Conservation (phyloP, 2,329 filamentous ascomycete genomes). For the Diaporthe eres region DNA sequence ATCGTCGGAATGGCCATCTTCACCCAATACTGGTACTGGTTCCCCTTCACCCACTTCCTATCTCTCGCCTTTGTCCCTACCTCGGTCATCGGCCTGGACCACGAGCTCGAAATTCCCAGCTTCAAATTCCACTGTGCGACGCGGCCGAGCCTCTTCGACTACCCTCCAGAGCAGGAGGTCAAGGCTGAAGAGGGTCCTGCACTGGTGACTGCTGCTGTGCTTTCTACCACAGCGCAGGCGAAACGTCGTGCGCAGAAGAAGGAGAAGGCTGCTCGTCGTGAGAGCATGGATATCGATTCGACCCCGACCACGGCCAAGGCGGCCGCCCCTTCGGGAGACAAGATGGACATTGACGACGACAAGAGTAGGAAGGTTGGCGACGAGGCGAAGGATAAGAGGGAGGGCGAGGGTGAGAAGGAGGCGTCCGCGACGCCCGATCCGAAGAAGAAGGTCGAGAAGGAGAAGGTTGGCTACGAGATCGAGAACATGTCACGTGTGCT, state of each 20-base stretch:
- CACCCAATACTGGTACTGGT: constrained; percentile 99
- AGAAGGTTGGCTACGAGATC: constrained; percentile 96
- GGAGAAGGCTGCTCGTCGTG: constrained; percentile 87
- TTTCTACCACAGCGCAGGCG: constrained; percentile 97
- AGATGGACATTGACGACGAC: constrained; percentile 89
- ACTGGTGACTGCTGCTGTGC: constrained; percentile 92
- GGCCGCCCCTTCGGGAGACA: constrained; percentile 70
- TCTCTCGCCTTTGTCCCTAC: constrained; percentile 97
- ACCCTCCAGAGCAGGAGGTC: constrained; percentile 95
- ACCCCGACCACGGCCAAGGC: constrained; percentile 81
- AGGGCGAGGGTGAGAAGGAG: constrained; percentile 72
- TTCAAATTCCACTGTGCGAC: constrained; percentile 98
- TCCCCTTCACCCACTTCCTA: constrained; percentile 97
- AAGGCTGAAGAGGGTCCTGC: constrained; percentile 95
- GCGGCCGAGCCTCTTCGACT: constrained; percentile 95
- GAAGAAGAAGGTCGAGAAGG: constrained; percentile 95
- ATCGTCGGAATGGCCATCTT: constrained; percentile 99
- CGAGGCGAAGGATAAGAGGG: constrained; percentile 74
- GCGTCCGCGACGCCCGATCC: constrained; percentile 64
- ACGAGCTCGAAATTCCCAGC: constrained; percentile 91
- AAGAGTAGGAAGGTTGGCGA: constrained; percentile 64
- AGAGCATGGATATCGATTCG: constrained; percentile 96
- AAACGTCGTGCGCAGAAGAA: constrained; percentile 96
- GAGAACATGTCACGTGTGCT: constrained; percentile 98
- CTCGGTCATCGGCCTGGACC: constrained; percentile 93